phyloP scores from a whole-genome alignment of 371 early-diverging fungal genomes.

The Parasitella parasitica region DNA sequence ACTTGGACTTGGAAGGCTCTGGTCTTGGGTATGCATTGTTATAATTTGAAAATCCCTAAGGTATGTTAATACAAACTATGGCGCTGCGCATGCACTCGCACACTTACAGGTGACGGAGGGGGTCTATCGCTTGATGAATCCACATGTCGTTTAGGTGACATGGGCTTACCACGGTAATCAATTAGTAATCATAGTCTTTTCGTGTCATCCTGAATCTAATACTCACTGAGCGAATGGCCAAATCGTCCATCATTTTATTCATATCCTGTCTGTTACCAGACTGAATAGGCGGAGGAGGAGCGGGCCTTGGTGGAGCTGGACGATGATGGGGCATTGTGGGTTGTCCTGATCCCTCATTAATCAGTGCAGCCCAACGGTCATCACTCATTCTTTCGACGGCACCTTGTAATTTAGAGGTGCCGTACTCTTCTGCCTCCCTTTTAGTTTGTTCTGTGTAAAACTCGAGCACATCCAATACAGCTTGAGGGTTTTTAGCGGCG shows the following conservation, averaged over 20 bases:
- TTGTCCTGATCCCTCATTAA: constrained; percentile 19
- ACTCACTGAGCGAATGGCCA: constrained; percentile 22
- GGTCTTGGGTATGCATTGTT: constrained; percentile 24
- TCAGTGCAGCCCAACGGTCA: constrained; percentile 50
- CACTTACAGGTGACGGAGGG: constrained; percentile 29
- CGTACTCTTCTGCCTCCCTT: constrained; percentile 54
- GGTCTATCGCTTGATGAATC: constrained; percentile 8
- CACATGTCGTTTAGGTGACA: constrained; percentile 15
- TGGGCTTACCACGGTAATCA: background rate
- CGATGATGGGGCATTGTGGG: background rate
- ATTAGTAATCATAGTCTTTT: background rate
- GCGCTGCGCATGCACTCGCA: too few relatives aligned
- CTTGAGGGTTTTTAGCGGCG: constrained; percentile 93
- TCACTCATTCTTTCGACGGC: constrained; percentile 44
- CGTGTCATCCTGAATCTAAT: background rate
- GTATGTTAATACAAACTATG: too few relatives aligned
- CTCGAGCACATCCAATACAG: constrained; percentile 92
- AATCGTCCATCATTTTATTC: constrained; percentile 37
- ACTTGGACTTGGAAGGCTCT: constrained; percentile 33
- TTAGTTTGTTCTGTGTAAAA: constrained; percentile 87
- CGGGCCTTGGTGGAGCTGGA: constrained; percentile 27
- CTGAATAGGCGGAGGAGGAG: constrained; percentile 28
- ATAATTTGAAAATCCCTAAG: background rate
- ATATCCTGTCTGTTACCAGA: constrained; percentile 8
- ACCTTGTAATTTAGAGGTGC: constrained; percentile 33